Base-by-base conservation (phyloP, 2,329 filamentous ascomycete genomes). In the Penicillium decumbens region DNA sequence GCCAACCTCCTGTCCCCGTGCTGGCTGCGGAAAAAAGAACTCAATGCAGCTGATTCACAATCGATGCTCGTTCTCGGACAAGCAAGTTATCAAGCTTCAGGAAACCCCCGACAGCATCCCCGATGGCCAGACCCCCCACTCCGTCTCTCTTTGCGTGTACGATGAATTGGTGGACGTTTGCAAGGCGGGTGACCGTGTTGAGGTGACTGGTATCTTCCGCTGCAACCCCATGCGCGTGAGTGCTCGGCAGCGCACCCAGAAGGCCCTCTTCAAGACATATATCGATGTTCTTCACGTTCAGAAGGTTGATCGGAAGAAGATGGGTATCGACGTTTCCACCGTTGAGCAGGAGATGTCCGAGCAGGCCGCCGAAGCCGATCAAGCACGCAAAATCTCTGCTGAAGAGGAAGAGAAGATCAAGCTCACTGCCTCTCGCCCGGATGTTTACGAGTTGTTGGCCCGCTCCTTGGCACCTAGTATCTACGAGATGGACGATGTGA, bases 21-120 rank as follows among this genome's bases (percentile, higher is more conserved):
- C 81, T 23, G 82, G 87, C 47, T 98, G 93, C 74, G 79, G 82
- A 43, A 84, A 87, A 47, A 87, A 85, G 67, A 97, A 98, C 73
- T 95, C 92, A 1, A 97, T 98, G 92, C 89, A 96, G 66, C 95
- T 98, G 59, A 81, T 97, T 18, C 93, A 98, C 76, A 98, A 98
- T 71, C 85, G 93, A 53, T 97, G 90, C 60, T 81, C 82, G 7
- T 98, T 98, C 64, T 87, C 91, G 47, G 93, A 98, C 69, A 98
- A 98, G 76, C 93, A 98, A 69, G 89, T 98, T 51, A 95, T 98
- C 74, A 98, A 98, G 71, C 78, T 98, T 35, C 93, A 98, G 72
- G 93, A 98, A 72, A 98, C 93, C 0, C 93, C 93, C 0, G 93
- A 98, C 69, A 89, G 84, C 32, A 87, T 98, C 15, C 93, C 93